phyloP scores from a whole-genome alignment of 768 basidiomycete species.

The Leccinum longicurvipes region DNA sequence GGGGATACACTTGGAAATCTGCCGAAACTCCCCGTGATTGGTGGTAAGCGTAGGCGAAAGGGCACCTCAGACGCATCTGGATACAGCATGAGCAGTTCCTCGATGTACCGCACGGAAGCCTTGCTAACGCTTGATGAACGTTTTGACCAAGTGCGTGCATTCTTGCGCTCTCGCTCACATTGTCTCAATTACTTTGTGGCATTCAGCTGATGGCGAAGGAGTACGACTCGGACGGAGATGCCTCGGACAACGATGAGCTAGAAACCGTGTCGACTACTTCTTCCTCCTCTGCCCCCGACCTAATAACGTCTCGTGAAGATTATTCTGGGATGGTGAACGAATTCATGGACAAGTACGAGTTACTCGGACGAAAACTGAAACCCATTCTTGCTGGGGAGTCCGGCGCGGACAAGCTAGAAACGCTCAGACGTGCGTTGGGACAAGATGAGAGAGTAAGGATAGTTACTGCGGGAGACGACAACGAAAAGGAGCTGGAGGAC shows the following conservation, averaged over 20 bases:
- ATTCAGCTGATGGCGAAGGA: conserved; percentile 71
- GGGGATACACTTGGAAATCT: conserved; percentile 80
- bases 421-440: conserved; percentile 76
- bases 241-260: conserved; percentile 47
- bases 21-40: conserved; percentile 72
- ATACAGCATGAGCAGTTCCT: conserved; percentile 96
- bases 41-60: conserved; percentile 69
- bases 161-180: background rate
- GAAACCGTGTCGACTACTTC: conserved; percentile 38
- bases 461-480: conserved; percentile 41
- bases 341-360: conserved; percentile 89
- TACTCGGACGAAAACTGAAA: conserved; percentile 83
- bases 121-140: conserved; percentile 86
- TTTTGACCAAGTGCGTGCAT: conserved; percentile 77
- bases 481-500: conserved; percentile 45
- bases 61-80: conserved; percentile 84
- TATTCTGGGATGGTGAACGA: conserved; percentile 91
- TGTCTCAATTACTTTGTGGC: background rate
- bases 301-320: conserved; percentile 81
- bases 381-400: conserved; percentile 70
- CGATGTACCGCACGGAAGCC: conserved; percentile 90
- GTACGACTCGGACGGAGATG: conserved; percentile 63
- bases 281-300: conserved; percentile 66
- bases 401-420: conserved; percentile 75
- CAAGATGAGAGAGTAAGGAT: conserved; percentile 56